Evolutionary conservation across 2,329 filamentous ascomycete genomes (phyloP).

Genomic region (Colletotrichum sp.): DNA sequence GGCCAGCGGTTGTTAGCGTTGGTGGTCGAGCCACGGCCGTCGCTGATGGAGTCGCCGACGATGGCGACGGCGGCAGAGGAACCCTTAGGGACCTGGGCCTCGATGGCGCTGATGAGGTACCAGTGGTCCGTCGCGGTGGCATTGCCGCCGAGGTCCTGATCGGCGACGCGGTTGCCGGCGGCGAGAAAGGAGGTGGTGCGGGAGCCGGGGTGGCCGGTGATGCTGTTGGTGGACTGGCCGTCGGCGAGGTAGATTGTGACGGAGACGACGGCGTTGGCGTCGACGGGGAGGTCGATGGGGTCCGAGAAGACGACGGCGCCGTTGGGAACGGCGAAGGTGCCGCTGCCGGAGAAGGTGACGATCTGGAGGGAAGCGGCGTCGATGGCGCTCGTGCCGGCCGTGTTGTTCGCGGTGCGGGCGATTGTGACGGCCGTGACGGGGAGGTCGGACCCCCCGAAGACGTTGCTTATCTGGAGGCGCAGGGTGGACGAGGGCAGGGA

Average conservation of each 20-base stretch:
- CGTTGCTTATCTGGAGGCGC: conserved; percentile 66
- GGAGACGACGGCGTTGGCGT: conserved; percentile 52
- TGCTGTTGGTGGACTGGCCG: conserved; percentile 58
- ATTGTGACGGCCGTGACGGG: conserved; percentile 62
- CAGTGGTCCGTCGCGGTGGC: conserved; percentile 46
- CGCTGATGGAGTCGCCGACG: conserved; percentile 71
- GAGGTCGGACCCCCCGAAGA: conserved; percentile 62
- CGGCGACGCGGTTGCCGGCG: conserved; percentile 54
- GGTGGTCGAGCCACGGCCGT: conserved; percentile 64
- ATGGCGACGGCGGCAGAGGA: conserved; percentile 52
- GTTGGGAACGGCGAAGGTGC: conserved; percentile 54
- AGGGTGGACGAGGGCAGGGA: conserved; percentile 57
- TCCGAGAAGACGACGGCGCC: conserved; percentile 65
- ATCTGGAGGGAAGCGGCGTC: conserved; percentile 49
- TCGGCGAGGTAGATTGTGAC: conserved; percentile 63
- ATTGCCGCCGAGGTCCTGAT: conserved; percentile 39
- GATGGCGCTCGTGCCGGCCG: conserved; percentile 55
- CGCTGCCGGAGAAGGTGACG: conserved; percentile 60
- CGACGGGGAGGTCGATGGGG: conserved; percentile 56
- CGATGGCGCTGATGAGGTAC: conserved; percentile 65
- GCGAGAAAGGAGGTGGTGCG: conserved; percentile 62
- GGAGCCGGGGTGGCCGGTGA: conserved; percentile 67
- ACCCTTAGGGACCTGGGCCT: conserved; percentile 51
- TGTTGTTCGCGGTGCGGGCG: conserved; percentile 56
- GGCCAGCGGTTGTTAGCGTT: conserved; percentile 60